phyloP scores from a whole-genome alignment of 2,329 filamentous ascomycete genomes.

The Lasiodiplodia citricola region DNA sequence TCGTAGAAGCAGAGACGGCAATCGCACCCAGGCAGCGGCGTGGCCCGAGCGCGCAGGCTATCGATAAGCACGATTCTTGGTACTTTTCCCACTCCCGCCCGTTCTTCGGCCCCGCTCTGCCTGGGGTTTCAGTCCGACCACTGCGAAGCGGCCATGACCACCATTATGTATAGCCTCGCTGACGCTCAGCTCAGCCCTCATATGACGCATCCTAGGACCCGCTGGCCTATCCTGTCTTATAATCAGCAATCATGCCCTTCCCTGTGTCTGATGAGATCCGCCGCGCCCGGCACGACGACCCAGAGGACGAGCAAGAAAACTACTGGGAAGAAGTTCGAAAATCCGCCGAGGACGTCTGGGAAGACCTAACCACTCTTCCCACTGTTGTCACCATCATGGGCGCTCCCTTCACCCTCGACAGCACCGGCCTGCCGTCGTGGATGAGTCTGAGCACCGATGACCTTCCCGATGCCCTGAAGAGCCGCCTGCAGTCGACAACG shows the following conservation, averaged over 20 bases:
- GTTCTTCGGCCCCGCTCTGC: conserved; percentile 25
- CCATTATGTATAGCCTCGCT: conserved; percentile 20
- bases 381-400: not conserved
- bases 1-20: not conserved
- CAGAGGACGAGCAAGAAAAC: not conserved
- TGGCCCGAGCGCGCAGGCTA: conserved; percentile 19
- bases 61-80: conserved; percentile 17
- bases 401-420: not conserved
- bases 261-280: conserved; percentile 7
- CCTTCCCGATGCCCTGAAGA: not conserved
- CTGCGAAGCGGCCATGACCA: not conserved
- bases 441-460: not conserved
- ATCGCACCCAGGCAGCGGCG: not conserved
- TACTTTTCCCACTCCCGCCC: conserved; percentile 9
- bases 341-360: not conserved
- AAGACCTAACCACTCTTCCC: not conserved
- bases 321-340: not conserved
- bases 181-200: conserved; percentile 26
- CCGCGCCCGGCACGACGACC: not conserved
- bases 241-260: conserved; percentile 1
- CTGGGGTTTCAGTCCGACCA: not conserved
- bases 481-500: not conserved
- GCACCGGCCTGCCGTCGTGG: not conserved
- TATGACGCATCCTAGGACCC: conserved; percentile 9
- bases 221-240: not conserved